Base-by-base conservation (phyloP, 768 basidiomycete species). In the Tephrocybe sp. region DNA sequence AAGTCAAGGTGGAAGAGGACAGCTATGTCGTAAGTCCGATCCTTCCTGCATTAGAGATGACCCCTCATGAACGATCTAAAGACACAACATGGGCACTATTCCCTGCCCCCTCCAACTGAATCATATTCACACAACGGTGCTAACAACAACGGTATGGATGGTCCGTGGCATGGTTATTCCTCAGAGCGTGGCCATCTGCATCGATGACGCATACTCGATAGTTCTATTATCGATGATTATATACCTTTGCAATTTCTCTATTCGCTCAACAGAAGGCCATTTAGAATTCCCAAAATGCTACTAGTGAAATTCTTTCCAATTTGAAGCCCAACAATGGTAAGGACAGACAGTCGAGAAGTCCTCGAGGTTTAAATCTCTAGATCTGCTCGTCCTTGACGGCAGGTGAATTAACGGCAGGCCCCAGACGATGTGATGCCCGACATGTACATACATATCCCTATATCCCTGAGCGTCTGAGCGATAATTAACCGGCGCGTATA, bases 1-100 rank as follows among this genome's bases (percentile, higher is more conserved):
- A 74, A 14, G 84, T 87, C 50, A 88, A 88, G 56, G 78, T 86
- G 30, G 86, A 88, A 63, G 86, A 88, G 45, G 85, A 86, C 30
- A 67, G 77, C 60, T 81, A 82, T 45, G 70, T 67, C 57, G 84
- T 83, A 64, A 62, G 78, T 62, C n/a, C 4, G 39, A n/a, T n/a
- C 30, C 25, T 44, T 45, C 59, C 47, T 21, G 18, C n/a, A n/a
- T n/a, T n/a, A n/a, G n/a, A n/a, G n/a, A n/a, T n/a, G n/a, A n/a
- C n/a, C n/a, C n/a, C n/a, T n/a, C n/a, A n/a, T n/a, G n/a, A n/a
- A 46, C 25, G 30, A 37, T 40, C 65, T 65, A 1, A 62, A 65
- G 12, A 65, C 66, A 38, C 65, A 71, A 48, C 66, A 73, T 3
- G 68, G 66, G 33, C 70, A 76, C 59, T 74, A 79, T 65, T 66